Evolutionary conservation across 139 green algal genomes (phyloP), one percentile per base, ranked within the genome.

Genomic region (Chlorella sp.): DNA sequence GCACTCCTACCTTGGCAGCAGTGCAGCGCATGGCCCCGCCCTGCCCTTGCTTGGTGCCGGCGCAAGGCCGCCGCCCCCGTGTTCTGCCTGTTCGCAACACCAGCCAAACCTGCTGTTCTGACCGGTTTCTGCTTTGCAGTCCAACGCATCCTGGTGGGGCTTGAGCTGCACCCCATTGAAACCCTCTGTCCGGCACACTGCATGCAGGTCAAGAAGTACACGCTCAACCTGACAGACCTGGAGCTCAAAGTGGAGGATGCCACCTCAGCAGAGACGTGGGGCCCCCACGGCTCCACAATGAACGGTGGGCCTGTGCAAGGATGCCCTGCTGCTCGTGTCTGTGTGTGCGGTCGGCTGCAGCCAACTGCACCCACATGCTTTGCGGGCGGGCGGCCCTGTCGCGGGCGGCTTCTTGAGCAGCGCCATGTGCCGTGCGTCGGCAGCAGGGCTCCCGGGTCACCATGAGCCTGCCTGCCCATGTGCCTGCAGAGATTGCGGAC

Each of bases 191-290:
- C n/a, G n/a, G n/a, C n/a, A n/a, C n/a, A n/a, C n/a, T n/a, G n/a
- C n/a, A n/a, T n/a, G 24, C 72, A 78, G 72, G 90, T 92, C 30
- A 95, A 94, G 75, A 90, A 95, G 81, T 88, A 90, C 56, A 91
- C 94, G 0, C 65, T 94, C 17, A 95, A 95, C 58, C 82, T 98
- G 44, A 92, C 89, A 3, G 92, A 94, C 11, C 81, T 95, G 41
- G 94, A 98, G 77, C 48, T 97, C 1, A 96, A 96, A 76, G 93
- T 97, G 11, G 91, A 95, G 73, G 90, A 98, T 69, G 96, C 95
- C 2, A 98, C 96, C 8, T 97, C 96, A 82, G 93, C 93, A 48
- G 94, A 98, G 44, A 92, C 93, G 17, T 98, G 96, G 95, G 81
- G 95, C 0, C 96, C 96, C 0, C 95, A 98, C 76, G 96, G 96